Evolutionary conservation across 192 early-diverging fungal species (phyloP).

Genomic region (Chytriomyces sp.): DNA sequence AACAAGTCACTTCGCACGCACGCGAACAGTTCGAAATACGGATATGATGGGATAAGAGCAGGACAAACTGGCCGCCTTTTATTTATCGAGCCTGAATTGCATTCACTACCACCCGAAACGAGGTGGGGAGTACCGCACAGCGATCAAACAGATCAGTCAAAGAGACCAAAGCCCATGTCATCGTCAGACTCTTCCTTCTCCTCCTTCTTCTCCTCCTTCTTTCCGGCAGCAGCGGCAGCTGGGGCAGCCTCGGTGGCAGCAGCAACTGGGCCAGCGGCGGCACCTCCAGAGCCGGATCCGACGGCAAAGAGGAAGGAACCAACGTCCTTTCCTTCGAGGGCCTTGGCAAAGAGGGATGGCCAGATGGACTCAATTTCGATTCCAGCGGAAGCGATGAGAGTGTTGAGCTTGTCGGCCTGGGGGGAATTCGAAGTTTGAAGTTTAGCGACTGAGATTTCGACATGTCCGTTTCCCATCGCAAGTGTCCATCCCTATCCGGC

Average conservation of each 20-base stretch:
- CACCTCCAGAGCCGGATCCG: constrained; percentile 61
- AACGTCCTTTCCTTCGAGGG: constrained; percentile 91
- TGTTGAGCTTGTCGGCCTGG: constrained; percentile 90
- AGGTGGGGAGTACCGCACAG: no score
- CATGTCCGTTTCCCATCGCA: background rate
- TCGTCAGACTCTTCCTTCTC: constrained; percentile 62
- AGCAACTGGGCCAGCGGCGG: constrained; percentile 60
- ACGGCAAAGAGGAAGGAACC: constrained; percentile 88
- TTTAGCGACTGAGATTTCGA: background rate
- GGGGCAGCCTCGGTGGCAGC: constrained; percentile 55
- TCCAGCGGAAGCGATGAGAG: constrained; percentile 91
- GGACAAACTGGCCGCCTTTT: no score
- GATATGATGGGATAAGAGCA: no score
- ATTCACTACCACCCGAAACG: no score
- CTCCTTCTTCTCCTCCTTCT: constrained; percentile 53
- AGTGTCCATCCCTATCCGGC: background rate
- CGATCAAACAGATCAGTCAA: constrained; percentile 11
- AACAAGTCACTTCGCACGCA: no score
- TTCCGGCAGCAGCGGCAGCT: constrained; percentile 54
- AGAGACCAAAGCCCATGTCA: constrained; percentile 59
- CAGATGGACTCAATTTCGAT: constrained; percentile 92
- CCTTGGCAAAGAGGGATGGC: constrained; percentile 97
- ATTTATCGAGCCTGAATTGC: no score
- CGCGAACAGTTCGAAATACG: no score
- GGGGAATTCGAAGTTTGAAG: background rate